Percentiles rank a stretch among this genome's conserved stretches.
Evolutionary conservation across 2,329 filamentous ascomycete genomes (phyloP).

Genomic region (Monosporascus sp.): DNA sequence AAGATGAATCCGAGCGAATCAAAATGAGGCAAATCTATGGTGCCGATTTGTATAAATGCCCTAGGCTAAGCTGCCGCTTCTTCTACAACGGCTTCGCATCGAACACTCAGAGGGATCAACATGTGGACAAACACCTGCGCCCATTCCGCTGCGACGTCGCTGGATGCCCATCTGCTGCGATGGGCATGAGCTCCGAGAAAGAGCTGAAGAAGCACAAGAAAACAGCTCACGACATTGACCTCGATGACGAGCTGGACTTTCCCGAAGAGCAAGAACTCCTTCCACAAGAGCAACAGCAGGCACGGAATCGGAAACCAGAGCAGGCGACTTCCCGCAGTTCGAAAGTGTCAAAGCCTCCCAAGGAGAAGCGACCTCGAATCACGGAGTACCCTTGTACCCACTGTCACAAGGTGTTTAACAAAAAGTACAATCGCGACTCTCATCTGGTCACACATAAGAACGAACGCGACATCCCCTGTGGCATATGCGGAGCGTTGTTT

Average conservation of each 20-base stretch:
- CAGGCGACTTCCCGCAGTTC: no score
- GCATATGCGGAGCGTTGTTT: neutral
- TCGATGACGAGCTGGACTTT: neutral
- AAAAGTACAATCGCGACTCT: slow-evolving; percentile 1
- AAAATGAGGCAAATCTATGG: slow-evolving; percentile 26
- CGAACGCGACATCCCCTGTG: neutral
- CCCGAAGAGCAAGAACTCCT: neutral
- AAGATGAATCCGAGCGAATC: slow-evolving; percentile 13
- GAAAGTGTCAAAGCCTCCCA: neutral
- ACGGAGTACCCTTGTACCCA: neutral
- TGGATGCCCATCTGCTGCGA: neutral
- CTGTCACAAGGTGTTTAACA: slow-evolving; percentile 1
- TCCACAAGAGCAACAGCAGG: no score
- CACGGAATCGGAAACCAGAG: no score
- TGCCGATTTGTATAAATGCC: slow-evolving; percentile 31
- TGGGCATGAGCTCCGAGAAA: neutral
- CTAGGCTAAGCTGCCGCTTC: slow-evolving; percentile 31
- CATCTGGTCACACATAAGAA: neutral
- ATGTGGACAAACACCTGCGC: slow-evolving; percentile 29
- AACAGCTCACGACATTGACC: neutral
- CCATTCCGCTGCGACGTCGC: slow-evolving; percentile 28
- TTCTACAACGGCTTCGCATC: slow-evolving; percentile 35
- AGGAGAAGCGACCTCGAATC: neutral
- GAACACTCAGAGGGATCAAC: slow-evolving; percentile 23
- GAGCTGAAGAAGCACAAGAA: slow-evolving; percentile 1